Evolutionary conservation across 768 basidiomycete species (phyloP).

Genomic region (Xanthoconium stramineum): DNA sequence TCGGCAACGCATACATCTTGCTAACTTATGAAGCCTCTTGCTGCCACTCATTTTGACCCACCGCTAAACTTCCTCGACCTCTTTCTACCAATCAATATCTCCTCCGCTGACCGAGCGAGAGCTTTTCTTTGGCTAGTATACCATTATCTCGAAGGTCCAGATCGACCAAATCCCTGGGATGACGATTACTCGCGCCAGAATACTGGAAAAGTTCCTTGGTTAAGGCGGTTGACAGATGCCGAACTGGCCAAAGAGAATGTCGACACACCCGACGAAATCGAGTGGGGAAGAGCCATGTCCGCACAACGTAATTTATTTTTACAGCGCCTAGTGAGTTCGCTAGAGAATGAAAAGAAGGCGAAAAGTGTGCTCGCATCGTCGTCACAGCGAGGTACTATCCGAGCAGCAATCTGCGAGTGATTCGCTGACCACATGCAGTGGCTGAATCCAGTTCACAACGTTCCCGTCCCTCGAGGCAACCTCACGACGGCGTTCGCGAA

Average conservation of each 20-base stretch:
- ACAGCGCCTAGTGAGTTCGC: slow-evolving; percentile 58
- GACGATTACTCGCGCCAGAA: slow-evolving; percentile 58
- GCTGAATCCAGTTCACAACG: slow-evolving; percentile 26
- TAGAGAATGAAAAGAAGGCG: slow-evolving; percentile 49
- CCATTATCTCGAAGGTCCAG: slow-evolving; percentile 71
- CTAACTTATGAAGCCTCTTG: slow-evolving; percentile 45
- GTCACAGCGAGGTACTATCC: slow-evolving; percentile 22
- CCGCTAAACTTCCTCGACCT: slow-evolving; percentile 77
- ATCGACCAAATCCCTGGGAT: slow-evolving; percentile 69
- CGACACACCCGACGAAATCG: slow-evolving; percentile 72
- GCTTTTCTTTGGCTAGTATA: slow-evolving; percentile 85
- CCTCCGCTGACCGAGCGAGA: slow-evolving; percentile 68
- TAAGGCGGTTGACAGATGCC: slow-evolving; percentile 51
- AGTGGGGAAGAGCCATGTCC: slow-evolving; percentile 77
- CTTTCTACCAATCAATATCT: slow-evolving; percentile 72
- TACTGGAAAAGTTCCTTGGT: slow-evolving; percentile 60
- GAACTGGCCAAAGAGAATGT: slow-evolving; percentile 69
- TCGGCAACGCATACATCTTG: slow-evolving; percentile 7
- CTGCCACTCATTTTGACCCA: slow-evolving; percentile 70
- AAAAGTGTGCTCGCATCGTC: slow-evolving; percentile 36
- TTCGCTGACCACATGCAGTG: slow-evolving; percentile 17
- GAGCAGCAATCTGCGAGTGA: not conserved
- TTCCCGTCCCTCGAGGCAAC: slow-evolving; percentile 23
- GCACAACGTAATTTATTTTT: slow-evolving; percentile 67
- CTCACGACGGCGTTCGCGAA: slow-evolving; percentile 25